A percentile compares a stretch with the other conserved stretches of the same genome.
Evolutionary conservation across 2,329 filamentous ascomycete species (phyloP).

Genomic region (Colletotrichum ledebouriae): DNA sequence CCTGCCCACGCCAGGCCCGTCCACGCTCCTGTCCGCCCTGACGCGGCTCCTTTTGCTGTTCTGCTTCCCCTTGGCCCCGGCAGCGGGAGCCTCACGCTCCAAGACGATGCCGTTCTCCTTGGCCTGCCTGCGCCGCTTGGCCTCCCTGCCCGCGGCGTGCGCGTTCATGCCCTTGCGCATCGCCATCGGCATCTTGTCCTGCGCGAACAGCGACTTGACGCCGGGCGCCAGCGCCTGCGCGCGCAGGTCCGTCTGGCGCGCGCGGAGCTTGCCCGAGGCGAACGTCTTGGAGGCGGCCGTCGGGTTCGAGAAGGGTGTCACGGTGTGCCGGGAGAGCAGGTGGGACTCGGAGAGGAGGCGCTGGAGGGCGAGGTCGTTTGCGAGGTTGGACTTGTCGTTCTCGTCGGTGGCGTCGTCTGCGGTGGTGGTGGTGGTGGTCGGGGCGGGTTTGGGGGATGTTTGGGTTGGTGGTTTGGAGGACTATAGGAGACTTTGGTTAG

Average conservation of each 20-base stretch:
- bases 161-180: conserved; percentile 86
- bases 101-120: conserved; percentile 91
- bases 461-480: conserved; percentile 65
- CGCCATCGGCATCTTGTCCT: conserved; percentile 90
- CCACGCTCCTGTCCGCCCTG: conserved; percentile 72
- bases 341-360: conserved; percentile 92
- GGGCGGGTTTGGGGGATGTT: conserved; percentile 45
- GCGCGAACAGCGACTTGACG: conserved; percentile 73
- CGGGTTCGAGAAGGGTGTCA: conserved; percentile 56
- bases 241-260: conserved; percentile 86
- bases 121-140: conserved; percentile 81
- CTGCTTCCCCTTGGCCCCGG: conserved; percentile 46
- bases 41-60: conserved; percentile 51
- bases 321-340: conserved; percentile 71
- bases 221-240: conserved; percentile 74
- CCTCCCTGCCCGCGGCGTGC: conserved; percentile 75
- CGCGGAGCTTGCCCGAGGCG: conserved; percentile 77
- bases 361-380: conserved; percentile 93
- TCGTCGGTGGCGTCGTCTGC: conserved; percentile 57
- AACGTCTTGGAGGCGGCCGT: conserved; percentile 58
- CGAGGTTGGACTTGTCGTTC: conserved; percentile 78
- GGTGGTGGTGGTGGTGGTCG: conserved; percentile 48
- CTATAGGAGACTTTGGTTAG: conserved; percentile 37
- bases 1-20: conserved; percentile 83
- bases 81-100: conserved; percentile 64